A percentile compares a stretch with the other conserved stretches of the same genome.
Conservation (phyloP, 176 grass and related monocot species). For the Oryza glaberrima region DNA sequence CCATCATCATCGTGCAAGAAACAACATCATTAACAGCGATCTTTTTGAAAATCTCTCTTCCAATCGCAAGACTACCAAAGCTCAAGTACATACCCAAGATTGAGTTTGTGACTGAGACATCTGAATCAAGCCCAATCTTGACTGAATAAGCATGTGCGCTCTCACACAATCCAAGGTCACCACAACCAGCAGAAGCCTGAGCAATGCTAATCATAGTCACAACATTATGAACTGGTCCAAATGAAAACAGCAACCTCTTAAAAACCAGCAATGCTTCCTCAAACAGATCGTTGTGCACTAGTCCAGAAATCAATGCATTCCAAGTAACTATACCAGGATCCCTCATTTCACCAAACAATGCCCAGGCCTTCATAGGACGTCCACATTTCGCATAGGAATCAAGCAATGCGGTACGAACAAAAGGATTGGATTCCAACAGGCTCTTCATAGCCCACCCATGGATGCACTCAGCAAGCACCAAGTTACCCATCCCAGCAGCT, state of each 20-base stretch:
- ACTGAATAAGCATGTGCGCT: constrained; percentile 56
- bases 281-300: constrained; percentile 61
- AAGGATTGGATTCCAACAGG: constrained; percentile 48
- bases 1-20: constrained; percentile 70
- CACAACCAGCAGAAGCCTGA: constrained; percentile 51
- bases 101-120: constrained; percentile 56
- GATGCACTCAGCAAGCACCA: constrained; percentile 37
- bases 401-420: constrained; percentile 58
- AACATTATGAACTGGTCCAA: constrained; percentile 43
- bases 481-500: constrained; percentile 33
- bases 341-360: constrained; percentile 48
- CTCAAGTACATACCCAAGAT: constrained; percentile 70
- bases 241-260: constrained; percentile 47
- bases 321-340: constrained; percentile 59
- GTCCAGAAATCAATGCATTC: constrained; percentile 67
- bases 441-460: constrained; percentile 65
- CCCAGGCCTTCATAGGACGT: constrained; percentile 38
- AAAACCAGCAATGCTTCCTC: constrained; percentile 63
- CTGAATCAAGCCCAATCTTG: constrained; percentile 62
- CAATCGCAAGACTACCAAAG: constrained; percentile 45
- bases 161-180: constrained; percentile 55
- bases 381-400: constrained; percentile 68
- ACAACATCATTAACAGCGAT: constrained; percentile 57
- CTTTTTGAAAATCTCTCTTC: constrained; percentile 56
- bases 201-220: constrained; percentile 56